Conservation (phyloP, 345 rosid genomes). For the Jatropha curcas region DNA sequence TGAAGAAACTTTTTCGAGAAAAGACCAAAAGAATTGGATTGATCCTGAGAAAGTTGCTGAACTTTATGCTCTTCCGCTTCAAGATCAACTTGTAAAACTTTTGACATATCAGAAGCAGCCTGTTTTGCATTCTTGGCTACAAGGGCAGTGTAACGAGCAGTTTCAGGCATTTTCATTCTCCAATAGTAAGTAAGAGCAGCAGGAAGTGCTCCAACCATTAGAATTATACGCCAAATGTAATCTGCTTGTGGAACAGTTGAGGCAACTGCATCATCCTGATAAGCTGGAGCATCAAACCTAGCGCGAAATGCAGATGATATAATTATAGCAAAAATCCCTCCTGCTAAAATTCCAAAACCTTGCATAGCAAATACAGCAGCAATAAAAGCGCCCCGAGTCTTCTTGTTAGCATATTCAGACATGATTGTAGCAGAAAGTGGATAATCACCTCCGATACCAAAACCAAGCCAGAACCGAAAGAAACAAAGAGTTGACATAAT, state of each 20-base stretch:
- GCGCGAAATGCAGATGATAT: conserved; percentile 52
- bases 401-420: conserved; percentile 88
- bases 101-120: conserved; percentile 82
- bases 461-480: conserved; percentile 86
- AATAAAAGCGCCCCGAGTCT: conserved; percentile 82
- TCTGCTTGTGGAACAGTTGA: conserved; percentile 74
- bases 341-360: conserved; percentile 79
- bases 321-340: conserved; percentile 67
- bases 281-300: conserved; percentile 52
- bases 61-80: conserved; percentile 52
- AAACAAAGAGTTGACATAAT: conserved; percentile 71
- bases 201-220: conserved; percentile 81
- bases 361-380: conserved; percentile 97
- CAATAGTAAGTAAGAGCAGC: conserved; percentile 81
- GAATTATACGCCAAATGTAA: conserved; percentile 75
- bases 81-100: conserved; percentile 68
- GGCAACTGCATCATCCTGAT: conserved; percentile 38
- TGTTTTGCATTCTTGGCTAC: conserved; percentile 71
- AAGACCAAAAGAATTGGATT: conserved; percentile 50
- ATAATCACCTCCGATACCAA: conserved; percentile 82
- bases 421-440: conserved; percentile 82
- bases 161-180: conserved; percentile 87
- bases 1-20: conserved; percentile 53
- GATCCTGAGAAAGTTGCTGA: conserved; percentile 20
- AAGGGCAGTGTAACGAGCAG: conserved; percentile 86